These are phyloP conservation scores for Carex pumila DNA, from an alignment of 176 grass and related monocot species.

Conservation along the genomic window DNA sequence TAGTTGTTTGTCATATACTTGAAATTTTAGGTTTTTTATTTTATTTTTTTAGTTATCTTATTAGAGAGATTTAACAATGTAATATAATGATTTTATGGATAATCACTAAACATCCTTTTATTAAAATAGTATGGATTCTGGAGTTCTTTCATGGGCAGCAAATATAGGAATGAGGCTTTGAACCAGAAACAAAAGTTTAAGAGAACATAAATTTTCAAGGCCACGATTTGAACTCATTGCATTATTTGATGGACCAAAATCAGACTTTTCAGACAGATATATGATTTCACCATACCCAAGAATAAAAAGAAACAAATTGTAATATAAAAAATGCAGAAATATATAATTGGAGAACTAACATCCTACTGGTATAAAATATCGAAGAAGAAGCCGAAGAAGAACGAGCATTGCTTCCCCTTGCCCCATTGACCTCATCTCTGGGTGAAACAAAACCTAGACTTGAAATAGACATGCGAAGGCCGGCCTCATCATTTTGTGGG, in stretches of 20 bases:
- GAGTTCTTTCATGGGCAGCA: no score
- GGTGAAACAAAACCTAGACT: slow-evolving; percentile 18
- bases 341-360: slow-evolving; percentile 6
- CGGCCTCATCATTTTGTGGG: slow-evolving; percentile 30
- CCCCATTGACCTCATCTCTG: slow-evolving; percentile 6
- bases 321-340: background rate
- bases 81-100: background rate
- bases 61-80: background rate
- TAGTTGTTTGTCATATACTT: background rate
- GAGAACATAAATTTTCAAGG: background rate
- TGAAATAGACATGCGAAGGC: slow-evolving; percentile 44
- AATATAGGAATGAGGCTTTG: no score
- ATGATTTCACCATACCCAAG: background rate
- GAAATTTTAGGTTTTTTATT: background rate
- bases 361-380: background rate
- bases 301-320: background rate
- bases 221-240: background rate
- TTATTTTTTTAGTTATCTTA: background rate
- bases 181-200: background rate
- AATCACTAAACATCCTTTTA: background rate
- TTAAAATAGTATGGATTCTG: background rate
- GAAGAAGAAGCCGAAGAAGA: slow-evolving; percentile 18
- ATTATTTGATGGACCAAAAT: background rate
- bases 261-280: background rate
- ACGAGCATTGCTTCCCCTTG: background rate